Evolutionary conservation across 2,329 filamentous ascomycete species (phyloP).

Genomic region (Clonostachys solani): DNA sequence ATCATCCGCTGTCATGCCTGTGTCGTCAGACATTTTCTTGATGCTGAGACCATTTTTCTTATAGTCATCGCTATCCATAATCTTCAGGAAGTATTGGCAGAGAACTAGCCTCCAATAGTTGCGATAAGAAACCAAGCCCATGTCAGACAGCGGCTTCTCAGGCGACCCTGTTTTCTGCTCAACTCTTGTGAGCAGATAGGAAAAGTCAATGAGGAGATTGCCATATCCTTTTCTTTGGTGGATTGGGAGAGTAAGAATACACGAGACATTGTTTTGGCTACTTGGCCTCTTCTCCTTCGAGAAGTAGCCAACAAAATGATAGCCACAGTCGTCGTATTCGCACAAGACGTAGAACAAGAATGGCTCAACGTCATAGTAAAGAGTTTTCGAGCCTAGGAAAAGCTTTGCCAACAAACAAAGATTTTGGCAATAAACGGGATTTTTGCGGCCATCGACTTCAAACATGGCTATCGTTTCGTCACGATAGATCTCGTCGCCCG

Average conservation of each 20-base stretch:
- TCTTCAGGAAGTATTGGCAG: conserved; percentile 73
- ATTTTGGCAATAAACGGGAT: conserved; percentile 98
- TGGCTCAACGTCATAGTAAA: conserved; percentile 97
- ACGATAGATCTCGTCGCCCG: conserved; percentile 96
- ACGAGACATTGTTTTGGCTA: conserved; percentile 96
- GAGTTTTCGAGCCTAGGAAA: conserved; percentile 96
- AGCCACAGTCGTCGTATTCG: conserved; percentile 85
- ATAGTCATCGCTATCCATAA: conserved; percentile 18
- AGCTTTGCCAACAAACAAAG: conserved; percentile 93
- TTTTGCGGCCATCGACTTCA: conserved; percentile 94
- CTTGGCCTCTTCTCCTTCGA: conserved; percentile 96
- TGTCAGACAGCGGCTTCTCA: conserved; percentile 95
- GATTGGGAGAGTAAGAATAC: conserved; percentile 91
- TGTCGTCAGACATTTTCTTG: conserved; percentile 75
- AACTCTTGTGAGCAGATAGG: conserved; percentile 88
- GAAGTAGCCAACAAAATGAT: conserved; percentile 98
- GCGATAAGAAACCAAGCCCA: conserved; percentile 94
- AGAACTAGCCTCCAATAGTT: conserved; percentile 94
- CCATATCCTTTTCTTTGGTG: conserved; percentile 97
- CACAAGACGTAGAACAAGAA: conserved; percentile 98
- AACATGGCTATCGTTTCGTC: conserved; percentile 91
- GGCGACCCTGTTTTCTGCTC: conserved; percentile 94
- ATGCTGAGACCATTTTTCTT: conserved; percentile 51
- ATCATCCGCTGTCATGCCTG: conserved; percentile 93
- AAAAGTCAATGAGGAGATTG: conserved; percentile 96